Evolutionary conservation across 108 stramenopile species (phyloP).

Genomic region (Cyclostephanos tholiformis): DNA sequence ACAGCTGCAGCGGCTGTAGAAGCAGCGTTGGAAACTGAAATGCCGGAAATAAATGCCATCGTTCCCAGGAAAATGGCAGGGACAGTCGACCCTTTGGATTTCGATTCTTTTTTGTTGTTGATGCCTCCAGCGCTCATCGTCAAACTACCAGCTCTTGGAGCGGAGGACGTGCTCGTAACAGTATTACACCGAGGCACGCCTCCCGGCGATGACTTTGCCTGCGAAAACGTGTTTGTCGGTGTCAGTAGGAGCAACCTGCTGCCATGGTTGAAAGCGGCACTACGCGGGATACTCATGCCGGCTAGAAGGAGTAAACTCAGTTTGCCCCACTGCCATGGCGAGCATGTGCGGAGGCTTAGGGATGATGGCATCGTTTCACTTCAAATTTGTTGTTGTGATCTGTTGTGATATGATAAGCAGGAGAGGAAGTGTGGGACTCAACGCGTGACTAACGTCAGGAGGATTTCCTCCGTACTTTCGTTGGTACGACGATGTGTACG

Average conservation of each 20-base stretch:
- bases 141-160: not conserved
- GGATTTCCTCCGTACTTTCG: too few relatives aligned
- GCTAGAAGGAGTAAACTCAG: conserved; percentile 7
- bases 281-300: not conserved
- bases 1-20: conserved; percentile 16
- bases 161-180: not conserved
- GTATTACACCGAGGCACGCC: not conserved
- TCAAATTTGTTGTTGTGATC: not conserved
- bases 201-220: not conserved
- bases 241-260: not conserved
- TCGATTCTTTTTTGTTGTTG: conserved; percentile 6
- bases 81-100: conserved; percentile 7
- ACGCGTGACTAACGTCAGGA: too few relatives aligned
- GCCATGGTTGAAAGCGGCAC: conserved; percentile 6
- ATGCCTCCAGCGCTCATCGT: not conserved
- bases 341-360: not conserved
- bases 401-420: too few relatives aligned
- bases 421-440: too few relatives aligned
- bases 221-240: not conserved
- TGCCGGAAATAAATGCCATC: conserved; percentile 21
- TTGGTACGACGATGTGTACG: too few relatives aligned
- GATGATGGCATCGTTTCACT: not conserved
- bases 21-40: conserved; percentile 23
- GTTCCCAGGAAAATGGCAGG: conserved; percentile 4
- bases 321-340: conserved; percentile 4